These are phyloP conservation scores for Leccinum arenicola DNA, from an alignment of 768 basidiomycete species.

Conservation along the genomic window DNA sequence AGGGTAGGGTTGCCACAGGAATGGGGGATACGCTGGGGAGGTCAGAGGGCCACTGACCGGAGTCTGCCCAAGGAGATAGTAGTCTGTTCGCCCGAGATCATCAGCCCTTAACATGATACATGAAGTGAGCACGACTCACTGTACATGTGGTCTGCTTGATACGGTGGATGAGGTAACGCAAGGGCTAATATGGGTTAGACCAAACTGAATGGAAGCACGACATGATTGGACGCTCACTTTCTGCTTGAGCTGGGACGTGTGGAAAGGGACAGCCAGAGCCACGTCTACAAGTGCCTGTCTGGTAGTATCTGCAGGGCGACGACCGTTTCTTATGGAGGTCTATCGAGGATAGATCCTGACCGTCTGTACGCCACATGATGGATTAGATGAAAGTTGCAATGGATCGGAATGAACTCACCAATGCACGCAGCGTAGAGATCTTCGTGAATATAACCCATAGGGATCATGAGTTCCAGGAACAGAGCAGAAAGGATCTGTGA, in stretches of 20 bases:
- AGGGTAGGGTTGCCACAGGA: conserved; percentile 33
- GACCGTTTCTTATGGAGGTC: conserved; percentile 7
- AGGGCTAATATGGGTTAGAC: conserved; percentile 15
- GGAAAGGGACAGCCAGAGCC: conserved; percentile 27
- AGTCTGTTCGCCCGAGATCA: conserved; percentile 18
- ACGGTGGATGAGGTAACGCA: conserved; percentile 7
- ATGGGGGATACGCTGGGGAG: conserved; percentile 16
- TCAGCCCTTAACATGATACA: not conserved
- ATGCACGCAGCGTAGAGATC: conserved; percentile 7
- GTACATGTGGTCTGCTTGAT: conserved; percentile 17
- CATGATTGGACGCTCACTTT: conserved; percentile 14
- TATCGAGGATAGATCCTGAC: conserved; percentile 2
- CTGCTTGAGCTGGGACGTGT: conserved; percentile 13
- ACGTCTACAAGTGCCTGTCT: conserved; percentile 25
- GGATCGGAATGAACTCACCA: conserved; percentile 14
- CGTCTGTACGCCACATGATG: conserved; percentile 13
- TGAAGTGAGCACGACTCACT: conserved; percentile 12
- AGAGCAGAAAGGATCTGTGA: conserved; percentile 1
- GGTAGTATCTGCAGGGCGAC: conserved; percentile 25
- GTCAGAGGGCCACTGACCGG: conserved; percentile 19
- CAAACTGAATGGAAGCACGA: not conserved
- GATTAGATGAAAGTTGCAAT: conserved; percentile 1
- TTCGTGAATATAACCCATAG: conserved; percentile 15
- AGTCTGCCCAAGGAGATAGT: conserved; percentile 13
- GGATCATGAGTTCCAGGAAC: conserved; percentile 9